Evolutionary conservation across 139 green algal species (phyloP), one percentile per base, ranked within the genome.

Genomic region (Picochlorum costavermella): DNA sequence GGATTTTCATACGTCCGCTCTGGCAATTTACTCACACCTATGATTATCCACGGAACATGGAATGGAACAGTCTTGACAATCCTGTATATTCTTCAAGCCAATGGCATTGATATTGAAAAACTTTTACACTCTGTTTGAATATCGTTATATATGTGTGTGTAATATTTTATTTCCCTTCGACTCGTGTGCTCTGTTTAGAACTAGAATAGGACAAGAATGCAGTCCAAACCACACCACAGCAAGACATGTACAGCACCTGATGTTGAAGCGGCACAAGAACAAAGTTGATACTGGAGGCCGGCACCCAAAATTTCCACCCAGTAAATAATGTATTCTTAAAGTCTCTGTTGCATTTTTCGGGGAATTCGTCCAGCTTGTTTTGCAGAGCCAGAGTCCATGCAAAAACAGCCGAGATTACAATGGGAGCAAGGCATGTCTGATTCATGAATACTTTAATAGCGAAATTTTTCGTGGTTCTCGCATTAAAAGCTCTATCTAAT

Each of bases 291-390:
- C 62, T 79, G 5, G 85, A 78, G 17, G 87, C 88, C 40, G 88
- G 88, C 11, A 95, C 69, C 88, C 88, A 95, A 67, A 95, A 95
- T 66, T 90, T 91, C 88, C 88, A 95, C 10, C 87, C 84, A 84
- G 81, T 88, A n/a, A 83, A 23, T 69, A 91, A 77, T 16, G 82
- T 90, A 60, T 83, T 81, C 53, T 81, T 49, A 11, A 92, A 62
- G 65, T 95, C 88, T 33, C 55, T 46, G 2, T 61, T 56, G 1
- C 91, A 64, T 75, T 95, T 95, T 29, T 16, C 44, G 1, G 59
- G 37, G 20, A 90, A 69, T 13, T 77, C 56, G 14, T 49, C 45
- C 5, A 65, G 53, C 63, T 85, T 49, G 0, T 75, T 69, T 29
- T 74, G 72, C 2, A 85, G 64, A 9, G 69, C 68, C 17, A 92